phyloP scores from a whole-genome alignment of 305 asterid genomes.

The Plantago rigida region DNA sequence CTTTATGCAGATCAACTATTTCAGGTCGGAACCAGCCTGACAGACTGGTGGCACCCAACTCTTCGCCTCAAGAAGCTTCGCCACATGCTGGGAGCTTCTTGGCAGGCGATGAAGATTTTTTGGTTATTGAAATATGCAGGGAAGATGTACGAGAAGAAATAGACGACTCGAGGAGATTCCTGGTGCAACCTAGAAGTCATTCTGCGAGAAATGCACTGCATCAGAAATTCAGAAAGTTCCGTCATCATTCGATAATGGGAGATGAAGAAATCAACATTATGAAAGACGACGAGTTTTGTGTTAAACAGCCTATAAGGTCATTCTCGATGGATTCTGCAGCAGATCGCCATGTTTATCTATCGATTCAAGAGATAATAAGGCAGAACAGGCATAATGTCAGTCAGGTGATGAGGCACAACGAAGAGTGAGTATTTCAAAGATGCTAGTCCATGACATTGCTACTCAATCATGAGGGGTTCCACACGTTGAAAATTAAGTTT shows the following conservation, averaged over 20 bases:
- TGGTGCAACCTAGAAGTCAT: slow-evolving; percentile 32
- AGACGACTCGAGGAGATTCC: slow-evolving; percentile 37
- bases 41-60: slow-evolving; percentile 51
- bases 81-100: slow-evolving; percentile 24
- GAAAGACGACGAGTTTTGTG: slow-evolving; percentile 42
- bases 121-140: slow-evolving; percentile 35
- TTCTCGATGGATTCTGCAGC: slow-evolving; percentile 75
- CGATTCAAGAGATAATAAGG: slow-evolving; percentile 51
- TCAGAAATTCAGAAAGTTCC: slow-evolving; percentile 35
- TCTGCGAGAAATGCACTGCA: slow-evolving; percentile 38
- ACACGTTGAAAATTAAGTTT: no score
- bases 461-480: no score
- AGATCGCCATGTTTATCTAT: slow-evolving; percentile 40
- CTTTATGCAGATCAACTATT: slow-evolving; percentile 63
- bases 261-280: slow-evolving; percentile 54
- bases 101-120: slow-evolving; percentile 42
- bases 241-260: slow-evolving; percentile 64
- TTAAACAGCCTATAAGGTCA: slow-evolving; percentile 55
- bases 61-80: slow-evolving; percentile 67
- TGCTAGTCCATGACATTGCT: no score
- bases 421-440: no score
- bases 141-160: slow-evolving; percentile 29
- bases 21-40: slow-evolving; percentile 45
- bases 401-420: slow-evolving; percentile 31
- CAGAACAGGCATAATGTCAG: slow-evolving; percentile 27